A percentile compares a stretch with the other conserved stretches of the same genome.
Evolutionary conservation across 2,329 filamentous ascomycete species (phyloP).

Genomic region (Cladorrhinum sp.): DNA sequence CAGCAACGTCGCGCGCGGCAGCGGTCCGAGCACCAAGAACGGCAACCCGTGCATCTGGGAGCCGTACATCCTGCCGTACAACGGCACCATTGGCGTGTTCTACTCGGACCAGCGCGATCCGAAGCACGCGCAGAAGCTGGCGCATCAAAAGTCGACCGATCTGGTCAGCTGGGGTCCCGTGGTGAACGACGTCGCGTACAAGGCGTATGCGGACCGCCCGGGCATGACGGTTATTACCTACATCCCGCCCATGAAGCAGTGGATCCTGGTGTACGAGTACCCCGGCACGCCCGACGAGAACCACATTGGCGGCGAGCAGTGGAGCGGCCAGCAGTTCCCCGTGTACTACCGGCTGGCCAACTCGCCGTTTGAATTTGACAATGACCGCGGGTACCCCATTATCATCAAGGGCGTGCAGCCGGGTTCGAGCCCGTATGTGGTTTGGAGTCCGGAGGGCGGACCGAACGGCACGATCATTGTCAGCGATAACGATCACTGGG

Average conservation of each 20-base stretch:
- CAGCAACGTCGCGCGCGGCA: slow-evolving; percentile 62
- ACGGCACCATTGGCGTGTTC: slow-evolving; percentile 61
- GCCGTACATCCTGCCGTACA: slow-evolving; percentile 60
- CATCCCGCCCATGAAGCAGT: slow-evolving; percentile 15
- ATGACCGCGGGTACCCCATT: slow-evolving; percentile 33
- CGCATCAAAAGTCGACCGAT: slow-evolving; percentile 62
- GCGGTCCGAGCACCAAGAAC: slow-evolving; percentile 60
- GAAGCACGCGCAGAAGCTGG: slow-evolving; percentile 63
- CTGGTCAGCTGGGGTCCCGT: slow-evolving; percentile 58
- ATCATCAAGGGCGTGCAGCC: background rate
- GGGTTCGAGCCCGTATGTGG: background rate
- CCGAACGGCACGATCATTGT: slow-evolving; percentile 9
- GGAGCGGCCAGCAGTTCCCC: slow-evolving; percentile 32
- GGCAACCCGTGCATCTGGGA: slow-evolving; percentile 70
- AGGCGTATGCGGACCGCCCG: slow-evolving; percentile 60
- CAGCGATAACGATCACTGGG: slow-evolving; percentile 4
- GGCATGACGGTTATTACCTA: slow-evolving; percentile 55
- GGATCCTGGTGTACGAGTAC: slow-evolving; percentile 34
- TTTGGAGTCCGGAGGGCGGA: slow-evolving; percentile 6
- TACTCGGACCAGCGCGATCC: slow-evolving; percentile 70
- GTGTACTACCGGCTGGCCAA: slow-evolving; percentile 44
- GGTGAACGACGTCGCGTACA: slow-evolving; percentile 62
- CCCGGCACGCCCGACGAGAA: slow-evolving; percentile 28
- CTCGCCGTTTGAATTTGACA: slow-evolving; percentile 39
- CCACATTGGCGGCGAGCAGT: background rate